Evolutionary conservation across 257 asterid species (phyloP), one percentile per base, ranked within the genome.

Genomic region (Solanum tacnaense): DNA sequence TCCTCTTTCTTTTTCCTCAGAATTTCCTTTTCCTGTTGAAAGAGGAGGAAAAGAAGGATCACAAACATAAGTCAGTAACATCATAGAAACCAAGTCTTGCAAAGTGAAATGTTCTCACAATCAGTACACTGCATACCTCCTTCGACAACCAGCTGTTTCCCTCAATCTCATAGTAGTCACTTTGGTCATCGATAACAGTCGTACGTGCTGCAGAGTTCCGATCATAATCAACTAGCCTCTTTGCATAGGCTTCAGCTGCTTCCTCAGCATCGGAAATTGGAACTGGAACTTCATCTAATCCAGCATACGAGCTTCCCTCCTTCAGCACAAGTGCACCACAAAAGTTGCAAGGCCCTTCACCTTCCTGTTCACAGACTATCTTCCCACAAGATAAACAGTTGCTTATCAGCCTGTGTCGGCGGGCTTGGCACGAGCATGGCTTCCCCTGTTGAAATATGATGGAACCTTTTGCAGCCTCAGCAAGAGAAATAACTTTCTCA

Each of bases 131-230:
- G 89, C 84, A 38, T 27, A 95, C 99, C 97, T 95, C 99, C 87
- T 52, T 91, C 13, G 99, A 97, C 46, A 97, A 93, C 99, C 99
- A 97, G 85, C 83, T 92, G 88, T 93, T 95, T 56, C 94, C 95
- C 88, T 97, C 99, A 87, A 95, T 91, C 92, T 94, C 96, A 82
- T 96, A 97, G 92, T 97, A 97, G 89, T 97, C 99, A 91, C 99
- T 95, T 89, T 97, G 99, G 93, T 97, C 99, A 82, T 97, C 99
- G 62, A 97, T 95, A 87, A 97, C 99, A 3, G 96, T 95, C 16
- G 99, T 97, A 88, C 99, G 99, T 71, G 99, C 98, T 1, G 99
- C 99, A n/a, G 99, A 93, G 88, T 97, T 91, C 31, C 99, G 98
- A 86, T 97, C 99, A 85, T 97, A 97, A 6, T 97, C 99, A 52